Evolutionary conservation across 108 stramenopile species (phyloP).

Genomic region (Pseudonitzschia multistriata): DNA sequence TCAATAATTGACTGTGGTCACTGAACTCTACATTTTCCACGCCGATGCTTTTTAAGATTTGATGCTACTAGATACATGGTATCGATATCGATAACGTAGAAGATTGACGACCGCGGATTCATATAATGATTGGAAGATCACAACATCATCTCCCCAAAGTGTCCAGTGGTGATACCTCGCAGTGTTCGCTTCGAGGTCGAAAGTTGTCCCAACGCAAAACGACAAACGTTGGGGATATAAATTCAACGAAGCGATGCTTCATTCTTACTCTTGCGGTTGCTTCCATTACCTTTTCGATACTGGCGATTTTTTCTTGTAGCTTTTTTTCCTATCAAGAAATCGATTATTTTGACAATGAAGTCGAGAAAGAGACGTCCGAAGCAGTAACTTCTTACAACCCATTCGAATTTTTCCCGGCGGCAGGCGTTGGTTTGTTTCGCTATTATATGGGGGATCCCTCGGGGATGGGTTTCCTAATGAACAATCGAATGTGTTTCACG

Average conservation of each 20-base stretch:
- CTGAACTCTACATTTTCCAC: too few species aligned
- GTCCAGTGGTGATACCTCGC: too few species aligned
- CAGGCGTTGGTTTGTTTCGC: not conserved
- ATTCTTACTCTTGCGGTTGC: not conserved
- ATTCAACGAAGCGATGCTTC: not conserved
- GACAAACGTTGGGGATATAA: too few species aligned
- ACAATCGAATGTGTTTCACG: not conserved
- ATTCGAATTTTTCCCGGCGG: not conserved
- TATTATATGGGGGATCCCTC: not conserved
- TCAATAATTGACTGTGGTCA: too few species aligned
- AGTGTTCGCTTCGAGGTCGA: too few species aligned
- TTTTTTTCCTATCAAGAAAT: not conserved
- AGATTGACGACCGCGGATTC: too few species aligned
- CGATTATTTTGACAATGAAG: not conserved
- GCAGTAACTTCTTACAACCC: not conserved
- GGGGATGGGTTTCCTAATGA: not conserved
- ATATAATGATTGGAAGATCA: too few species aligned
- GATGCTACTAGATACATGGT: too few species aligned
- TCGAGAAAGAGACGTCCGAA: not conserved
- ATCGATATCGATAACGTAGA: too few species aligned
- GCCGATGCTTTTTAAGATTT: too few species aligned
- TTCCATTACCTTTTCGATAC: not conserved
- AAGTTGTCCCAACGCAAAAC: too few species aligned
- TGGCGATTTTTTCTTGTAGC: not conserved
- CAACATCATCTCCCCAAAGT: too few species aligned